Base-by-base conservation (phyloP, 257 asterid genomes). In the Rauvolfia tetraphylla region DNA sequence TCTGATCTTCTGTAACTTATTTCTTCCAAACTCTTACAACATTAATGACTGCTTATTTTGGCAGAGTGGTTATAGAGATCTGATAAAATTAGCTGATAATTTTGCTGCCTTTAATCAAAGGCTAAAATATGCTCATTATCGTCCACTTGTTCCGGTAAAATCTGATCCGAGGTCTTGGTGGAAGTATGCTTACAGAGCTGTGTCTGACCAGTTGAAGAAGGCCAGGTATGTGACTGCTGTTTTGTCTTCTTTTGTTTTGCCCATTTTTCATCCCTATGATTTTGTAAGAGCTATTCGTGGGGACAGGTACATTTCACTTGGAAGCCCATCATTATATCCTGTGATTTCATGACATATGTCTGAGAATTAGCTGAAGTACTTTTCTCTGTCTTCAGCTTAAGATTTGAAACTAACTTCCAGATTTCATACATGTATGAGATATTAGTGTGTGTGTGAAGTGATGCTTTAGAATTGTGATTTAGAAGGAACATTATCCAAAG, bases 21-120 rank as follows among this genome's bases (percentile, higher is more conserved):
- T 76, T 57, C 63, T 38, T 39, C 54, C 54, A 46, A 59, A 41
- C n/a, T 23, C 51, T 58, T 31, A 51, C 23, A 41, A 58, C 39
- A 68, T 38, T 49, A 33, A 71, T 66, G 56, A 80, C 65, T 68
- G 42, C 74, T 68, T 79, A 80, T 68, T 56, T 80, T 65, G 84
- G 83, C 92, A 95, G 99, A 80, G 83, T 87, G 96, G 99, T 58
- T 95, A 95, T 73, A 85, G 91, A 25, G 96, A 95, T 84, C 54
- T 95, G 88, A 78, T 92, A 78, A 92, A 92, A 74, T 79, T 95
- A 79, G 99, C 99, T 67, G 99, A 95, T 84, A 95, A 91, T 79
- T 95, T 95, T 84, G 86, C 98, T 57, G 90, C 98, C 81, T 95
- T 95, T 82, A 95, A 90, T 83, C 98, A 90, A 88, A 88, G 98